These are phyloP conservation scores for Leccinum variicolor DNA, from an alignment of 768 basidiomycete genomes.

Conservation along the genomic window DNA sequence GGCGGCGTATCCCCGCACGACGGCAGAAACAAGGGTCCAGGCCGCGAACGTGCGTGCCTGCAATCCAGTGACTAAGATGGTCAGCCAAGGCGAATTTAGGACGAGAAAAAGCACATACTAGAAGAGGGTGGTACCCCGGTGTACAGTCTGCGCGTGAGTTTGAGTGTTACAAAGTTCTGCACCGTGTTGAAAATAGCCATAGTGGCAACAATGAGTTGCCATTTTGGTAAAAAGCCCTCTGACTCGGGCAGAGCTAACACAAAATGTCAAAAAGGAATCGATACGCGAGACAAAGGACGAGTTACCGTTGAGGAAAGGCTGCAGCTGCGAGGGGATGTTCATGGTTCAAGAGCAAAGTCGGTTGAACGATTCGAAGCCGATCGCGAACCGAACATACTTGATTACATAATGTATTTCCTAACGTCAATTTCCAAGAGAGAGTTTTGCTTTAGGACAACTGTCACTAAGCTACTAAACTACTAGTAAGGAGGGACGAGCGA, in stretches of 20 bases:
- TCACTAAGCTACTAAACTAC: not conserved
- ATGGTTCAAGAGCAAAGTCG: not conserved
- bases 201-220: slow-evolving; percentile 80
- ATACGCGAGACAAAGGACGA: not conserved
- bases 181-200: slow-evolving; percentile 82
- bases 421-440: slow-evolving; percentile 8
- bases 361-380: slow-evolving; percentile 11
- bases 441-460: slow-evolving; percentile 20
- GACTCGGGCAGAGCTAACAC: slow-evolving; percentile 57
- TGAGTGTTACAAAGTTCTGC: slow-evolving; percentile 79
- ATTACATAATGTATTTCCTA: slow-evolving; percentile 29
- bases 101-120: slow-evolving; percentile 27
- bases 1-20: slow-evolving; percentile 83
- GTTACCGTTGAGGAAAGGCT: slow-evolving; percentile 25
- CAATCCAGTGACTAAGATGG: slow-evolving; percentile 67
- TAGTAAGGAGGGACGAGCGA: slow-evolving; percentile 21
- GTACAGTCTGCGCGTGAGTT: slow-evolving; percentile 78
- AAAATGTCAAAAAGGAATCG: not conserved
- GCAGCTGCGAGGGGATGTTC: slow-evolving; percentile 1
- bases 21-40: slow-evolving; percentile 87
- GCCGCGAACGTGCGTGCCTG: slow-evolving; percentile 87
- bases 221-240: slow-evolving; percentile 75
- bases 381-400: slow-evolving; percentile 12
- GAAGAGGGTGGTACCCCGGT: slow-evolving; percentile 38
- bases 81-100: not conserved